Percentiles rank a stretch among this genome's conserved stretches.
Conservation (phyloP, 1,284 basidiomycete species). For the Cryptococcus maquisensis region DNA sequence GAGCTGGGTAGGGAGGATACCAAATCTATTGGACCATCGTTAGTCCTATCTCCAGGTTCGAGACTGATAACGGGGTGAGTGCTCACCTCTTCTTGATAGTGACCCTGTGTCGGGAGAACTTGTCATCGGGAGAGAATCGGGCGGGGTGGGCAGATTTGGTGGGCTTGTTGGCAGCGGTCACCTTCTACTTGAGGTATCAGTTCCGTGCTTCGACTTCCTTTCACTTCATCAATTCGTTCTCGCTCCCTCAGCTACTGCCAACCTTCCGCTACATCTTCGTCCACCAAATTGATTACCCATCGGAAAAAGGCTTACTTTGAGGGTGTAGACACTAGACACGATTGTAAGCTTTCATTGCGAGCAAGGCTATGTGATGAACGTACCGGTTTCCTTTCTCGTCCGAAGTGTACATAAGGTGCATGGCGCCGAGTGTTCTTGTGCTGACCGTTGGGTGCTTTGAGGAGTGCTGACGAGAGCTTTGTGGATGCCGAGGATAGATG, state of each 20-base stretch:
- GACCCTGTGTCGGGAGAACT: conserved; percentile 91
- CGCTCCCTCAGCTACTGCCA: background rate
- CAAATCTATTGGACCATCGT: conserved; percentile 52
- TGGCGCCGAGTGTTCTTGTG: conserved; percentile 46
- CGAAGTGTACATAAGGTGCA: conserved; percentile 92
- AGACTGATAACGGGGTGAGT: background rate
- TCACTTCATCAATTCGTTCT: no score
- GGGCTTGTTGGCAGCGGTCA: conserved; percentile 69
- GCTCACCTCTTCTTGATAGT: conserved; percentile 84
- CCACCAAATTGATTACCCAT: background rate
- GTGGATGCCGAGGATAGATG: background rate
- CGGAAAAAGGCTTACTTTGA: conserved; percentile 62
- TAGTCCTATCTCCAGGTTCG: background rate
- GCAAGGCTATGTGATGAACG: conserved; percentile 9
- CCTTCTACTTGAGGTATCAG: conserved; percentile 59
- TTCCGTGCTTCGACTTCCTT: no score
- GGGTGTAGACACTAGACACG: conserved; percentile 66
- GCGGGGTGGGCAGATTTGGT: conserved; percentile 94
- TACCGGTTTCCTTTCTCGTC: conserved; percentile 65
- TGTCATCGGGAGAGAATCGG: conserved; percentile 95
- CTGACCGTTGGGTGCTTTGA: background rate
- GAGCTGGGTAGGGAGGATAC: conserved; percentile 81
- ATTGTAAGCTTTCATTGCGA: background rate
- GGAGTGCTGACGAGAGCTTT: background rate
- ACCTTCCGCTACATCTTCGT: background rate